phyloP scores from a whole-genome alignment of 345 rosid species.

The Hypericum perforatum region DNA sequence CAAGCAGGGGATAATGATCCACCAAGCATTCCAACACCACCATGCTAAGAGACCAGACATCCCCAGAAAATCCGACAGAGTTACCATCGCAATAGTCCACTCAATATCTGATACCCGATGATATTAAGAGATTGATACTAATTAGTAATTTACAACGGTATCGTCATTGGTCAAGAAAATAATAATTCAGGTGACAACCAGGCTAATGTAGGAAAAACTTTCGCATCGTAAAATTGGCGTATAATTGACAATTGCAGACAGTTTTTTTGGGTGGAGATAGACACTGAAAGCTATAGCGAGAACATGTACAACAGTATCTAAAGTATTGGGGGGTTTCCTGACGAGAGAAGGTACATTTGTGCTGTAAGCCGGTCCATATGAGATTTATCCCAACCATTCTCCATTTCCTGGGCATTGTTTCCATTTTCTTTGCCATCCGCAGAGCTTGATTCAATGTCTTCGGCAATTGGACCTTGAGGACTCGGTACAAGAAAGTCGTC shows the following conservation, averaged over 20 bases:
- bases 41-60: conserved; percentile 59
- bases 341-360: conserved; percentile 71
- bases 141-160: too few species aligned
- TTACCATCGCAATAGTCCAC: conserved; percentile 12
- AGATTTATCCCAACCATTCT: conserved; percentile 39
- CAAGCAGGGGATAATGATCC: conserved; percentile 51
- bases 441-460: conserved; percentile 50
- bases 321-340: conserved; percentile 15
- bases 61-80: conserved; percentile 39
- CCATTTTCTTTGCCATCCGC: conserved; percentile 25
- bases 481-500: conserved; percentile 34
- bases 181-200: too few species aligned
- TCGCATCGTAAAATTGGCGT: too few species aligned
- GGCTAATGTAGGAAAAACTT: too few species aligned
- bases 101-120: too few species aligned
- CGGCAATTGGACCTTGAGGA: conserved; percentile 35
- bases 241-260: too few species aligned
- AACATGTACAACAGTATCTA: too few species aligned
- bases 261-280: too few species aligned
- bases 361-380: conserved; percentile 68
- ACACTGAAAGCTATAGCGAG: too few species aligned
- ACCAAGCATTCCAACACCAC: conserved; percentile 48
- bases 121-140: too few species aligned
- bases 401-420: conserved; percentile 24
- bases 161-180: too few species aligned